A percentile compares a stretch with the other conserved stretches of the same genome.
phyloP scores from a whole-genome alignment of 2,329 filamentous ascomycete species.

The Pseudocercospora fuligena region DNA sequence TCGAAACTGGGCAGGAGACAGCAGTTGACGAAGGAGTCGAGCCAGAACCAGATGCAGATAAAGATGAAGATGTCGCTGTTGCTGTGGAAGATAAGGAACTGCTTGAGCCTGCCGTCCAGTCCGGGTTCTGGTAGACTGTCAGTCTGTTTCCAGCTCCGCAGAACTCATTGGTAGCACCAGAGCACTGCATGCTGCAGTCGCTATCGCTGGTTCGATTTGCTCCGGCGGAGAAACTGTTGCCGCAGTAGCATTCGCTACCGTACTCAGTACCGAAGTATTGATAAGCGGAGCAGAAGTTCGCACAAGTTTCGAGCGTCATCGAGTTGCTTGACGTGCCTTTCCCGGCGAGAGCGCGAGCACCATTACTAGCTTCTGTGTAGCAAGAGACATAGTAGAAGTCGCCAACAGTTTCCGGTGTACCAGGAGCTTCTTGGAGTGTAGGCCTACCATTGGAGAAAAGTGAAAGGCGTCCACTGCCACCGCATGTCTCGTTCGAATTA shows the following conservation, averaged over 20 bases:
- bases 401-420: conserved; percentile 37
- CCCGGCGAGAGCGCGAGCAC: conserved; percentile 35
- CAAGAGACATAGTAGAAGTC: conserved; percentile 37
- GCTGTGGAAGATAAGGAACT: conserved; percentile 11
- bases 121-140: conserved; percentile 26
- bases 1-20: conserved; percentile 36
- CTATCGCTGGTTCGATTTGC: conserved; percentile 7
- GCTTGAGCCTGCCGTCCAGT: neutral
- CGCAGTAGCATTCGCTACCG: conserved; percentile 32
- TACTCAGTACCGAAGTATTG: conserved; percentile 45
- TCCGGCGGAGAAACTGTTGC: conserved; percentile 20
- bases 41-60: conserved; percentile 20
- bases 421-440: conserved; percentile 28
- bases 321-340: conserved; percentile 33
- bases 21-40: conserved; percentile 24
- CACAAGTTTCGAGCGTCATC: conserved; percentile 50
- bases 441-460: conserved; percentile 39
- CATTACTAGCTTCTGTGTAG: conserved; percentile 37
- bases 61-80: conserved; percentile 19
- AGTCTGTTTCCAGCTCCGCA: conserved; percentile 38
- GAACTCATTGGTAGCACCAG: conserved; percentile 36
- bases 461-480: conserved; percentile 39
- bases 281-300: conserved; percentile 38
- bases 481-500: conserved; percentile 40
- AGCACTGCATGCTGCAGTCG: conserved; percentile 27